Evolutionary conservation across 23 red algal species (phyloP).

Genomic region (Gracilaria vermiculophylla): DNA sequence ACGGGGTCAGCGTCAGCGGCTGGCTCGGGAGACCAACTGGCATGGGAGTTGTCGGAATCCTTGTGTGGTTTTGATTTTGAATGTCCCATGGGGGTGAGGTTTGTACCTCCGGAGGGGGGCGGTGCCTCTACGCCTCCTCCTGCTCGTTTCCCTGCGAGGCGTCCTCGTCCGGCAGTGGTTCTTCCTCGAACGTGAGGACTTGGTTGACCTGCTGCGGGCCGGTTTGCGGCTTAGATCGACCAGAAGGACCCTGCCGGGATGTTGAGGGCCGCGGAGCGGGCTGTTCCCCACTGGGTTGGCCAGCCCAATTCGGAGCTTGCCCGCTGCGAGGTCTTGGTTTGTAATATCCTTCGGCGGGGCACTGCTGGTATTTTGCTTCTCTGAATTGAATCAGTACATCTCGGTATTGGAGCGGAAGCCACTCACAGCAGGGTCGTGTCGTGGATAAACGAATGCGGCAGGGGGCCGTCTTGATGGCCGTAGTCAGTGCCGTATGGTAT

Average conservation of each 20-base stretch:
- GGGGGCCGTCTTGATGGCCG: neutral
- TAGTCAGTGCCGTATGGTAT: too few relatives aligned
- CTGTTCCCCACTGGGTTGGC: neutral
- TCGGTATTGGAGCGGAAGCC: neutral
- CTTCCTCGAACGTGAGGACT: neutral
- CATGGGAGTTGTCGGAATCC: neutral
- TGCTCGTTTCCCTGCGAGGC: neutral
- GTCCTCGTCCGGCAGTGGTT: neutral
- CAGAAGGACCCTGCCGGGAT: neutral
- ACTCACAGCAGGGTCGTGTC: neutral
- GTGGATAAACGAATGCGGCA: neutral
- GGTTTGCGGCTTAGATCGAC: too few relatives aligned
- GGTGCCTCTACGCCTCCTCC: neutral
- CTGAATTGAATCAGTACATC: neutral
- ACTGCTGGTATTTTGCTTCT: neutral
- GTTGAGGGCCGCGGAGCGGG: neutral
- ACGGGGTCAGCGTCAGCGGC: neutral
- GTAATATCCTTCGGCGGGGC: neutral
- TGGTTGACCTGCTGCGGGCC: neutral
- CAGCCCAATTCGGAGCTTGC: neutral
- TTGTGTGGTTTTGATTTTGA: neutral
- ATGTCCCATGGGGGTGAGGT: neutral
- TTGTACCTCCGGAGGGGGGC: neutral
- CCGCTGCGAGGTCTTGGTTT: neutral
- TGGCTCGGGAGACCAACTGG: neutral